These are phyloP conservation scores for Ophiocordyceps polyrhachis-furcata DNA, from an alignment of 2,329 filamentous ascomycete species.

Conservation along the genomic window DNA sequence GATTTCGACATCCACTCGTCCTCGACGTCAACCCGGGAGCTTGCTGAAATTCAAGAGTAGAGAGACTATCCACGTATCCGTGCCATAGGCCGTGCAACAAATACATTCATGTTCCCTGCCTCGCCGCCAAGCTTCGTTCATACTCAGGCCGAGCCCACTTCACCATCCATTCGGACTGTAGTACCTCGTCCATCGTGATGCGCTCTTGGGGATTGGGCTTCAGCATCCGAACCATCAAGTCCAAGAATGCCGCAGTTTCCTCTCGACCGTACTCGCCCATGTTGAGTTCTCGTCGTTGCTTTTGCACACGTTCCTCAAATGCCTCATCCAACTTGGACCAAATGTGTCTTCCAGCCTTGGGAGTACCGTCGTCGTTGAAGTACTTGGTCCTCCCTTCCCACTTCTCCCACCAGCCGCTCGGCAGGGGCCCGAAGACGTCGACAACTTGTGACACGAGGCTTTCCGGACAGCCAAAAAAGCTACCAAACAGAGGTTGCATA, in stretches of 20 bases:
- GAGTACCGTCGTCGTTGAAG: neutral
- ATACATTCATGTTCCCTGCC: no score
- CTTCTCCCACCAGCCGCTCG: neutral
- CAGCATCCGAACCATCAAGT: constrained; percentile 14
- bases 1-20: no score
- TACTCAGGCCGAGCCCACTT: constrained; percentile 10
- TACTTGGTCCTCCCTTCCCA: neutral
- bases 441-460: constrained; percentile 8
- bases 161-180: constrained; percentile 15
- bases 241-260: constrained; percentile 7
- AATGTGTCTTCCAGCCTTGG: neutral
- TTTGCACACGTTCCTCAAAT: constrained; percentile 11
- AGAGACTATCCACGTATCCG: no score
- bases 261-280: constrained; percentile 5
- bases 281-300: constrained; percentile 4
- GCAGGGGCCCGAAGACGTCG: constrained; percentile 5
- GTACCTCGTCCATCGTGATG: constrained; percentile 10
- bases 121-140: neutral
- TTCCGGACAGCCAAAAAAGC: constrained; percentile 4
- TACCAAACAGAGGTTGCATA: constrained; percentile 7
- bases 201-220: constrained; percentile 11
- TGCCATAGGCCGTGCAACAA: no score
- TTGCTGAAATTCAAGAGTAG: no score
- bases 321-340: constrained; percentile 8
- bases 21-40: no score